Conservation (phyloP, 202 grass and related monocot genomes). For the Cymbopogon flexuosus region DNA sequence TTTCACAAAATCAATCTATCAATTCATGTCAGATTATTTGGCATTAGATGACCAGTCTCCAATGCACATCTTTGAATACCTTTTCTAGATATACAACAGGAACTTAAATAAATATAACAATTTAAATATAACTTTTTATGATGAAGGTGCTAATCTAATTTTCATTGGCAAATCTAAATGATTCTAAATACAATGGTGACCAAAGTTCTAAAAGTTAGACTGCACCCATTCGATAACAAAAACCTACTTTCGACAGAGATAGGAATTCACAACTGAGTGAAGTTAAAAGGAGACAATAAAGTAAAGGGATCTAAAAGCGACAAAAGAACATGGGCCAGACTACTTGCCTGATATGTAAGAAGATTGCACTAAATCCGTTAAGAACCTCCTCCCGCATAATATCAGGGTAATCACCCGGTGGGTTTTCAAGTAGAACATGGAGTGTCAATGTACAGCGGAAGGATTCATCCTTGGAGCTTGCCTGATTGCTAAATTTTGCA, state of each 20-base stretch:
- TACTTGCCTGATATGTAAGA: constrained; percentile 49
- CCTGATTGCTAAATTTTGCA: constrained; percentile 49
- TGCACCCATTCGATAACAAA: neutral
- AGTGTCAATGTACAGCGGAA: constrained; percentile 64
- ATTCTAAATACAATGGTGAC: neutral
- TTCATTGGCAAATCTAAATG: constrained; percentile 5
- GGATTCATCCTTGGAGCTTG: constrained; percentile 66
- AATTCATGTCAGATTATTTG: neutral
- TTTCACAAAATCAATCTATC: constrained; percentile 21
- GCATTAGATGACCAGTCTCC: neutral
- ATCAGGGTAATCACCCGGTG: constrained; percentile 76
- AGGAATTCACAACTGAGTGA: constrained; percentile 4
- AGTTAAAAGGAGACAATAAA: neutral
- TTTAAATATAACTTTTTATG: neutral
- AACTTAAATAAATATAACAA: neutral
- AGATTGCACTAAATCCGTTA: constrained; percentile 57
- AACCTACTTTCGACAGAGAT: neutral
- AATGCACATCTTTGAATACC: neutral
- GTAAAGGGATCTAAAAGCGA: constrained; percentile 14
- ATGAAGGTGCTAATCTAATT: neutral
- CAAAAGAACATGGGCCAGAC: constrained; percentile 19
- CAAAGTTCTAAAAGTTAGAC: neutral
- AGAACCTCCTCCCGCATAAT: constrained; percentile 63
- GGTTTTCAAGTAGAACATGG: constrained; percentile 74
- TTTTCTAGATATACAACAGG: neutral